Conservation (phyloP, 75 land plant genomes). For the Isoetes taiwanensis region DNA sequence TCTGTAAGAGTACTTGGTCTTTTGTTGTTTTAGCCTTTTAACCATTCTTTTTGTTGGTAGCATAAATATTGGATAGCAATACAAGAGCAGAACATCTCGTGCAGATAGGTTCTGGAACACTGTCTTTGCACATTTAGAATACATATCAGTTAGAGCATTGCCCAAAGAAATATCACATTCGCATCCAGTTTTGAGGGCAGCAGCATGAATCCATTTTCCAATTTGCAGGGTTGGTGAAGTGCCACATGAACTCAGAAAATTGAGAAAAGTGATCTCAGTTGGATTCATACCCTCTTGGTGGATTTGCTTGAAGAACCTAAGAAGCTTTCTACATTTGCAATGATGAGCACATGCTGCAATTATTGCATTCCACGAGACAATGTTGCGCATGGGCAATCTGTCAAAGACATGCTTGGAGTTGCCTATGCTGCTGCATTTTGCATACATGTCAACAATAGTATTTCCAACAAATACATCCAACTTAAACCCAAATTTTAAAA, state of each 20-base stretch:
- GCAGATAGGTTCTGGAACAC: no score
- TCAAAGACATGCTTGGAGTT: no score
- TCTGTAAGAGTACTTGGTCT: no score
- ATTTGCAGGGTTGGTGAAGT: conserved; percentile 23
- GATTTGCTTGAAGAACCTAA: conserved; percentile 21
- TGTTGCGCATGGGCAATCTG: no score
- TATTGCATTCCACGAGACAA: no score
- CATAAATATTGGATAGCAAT: no score
- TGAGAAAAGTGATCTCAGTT: conserved; percentile 27
- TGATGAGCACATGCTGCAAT: conserved; percentile 22
- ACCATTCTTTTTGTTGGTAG: no score
- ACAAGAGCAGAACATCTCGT: no score
- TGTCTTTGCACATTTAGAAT: conserved; percentile 40
- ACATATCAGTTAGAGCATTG: conserved; percentile 39
- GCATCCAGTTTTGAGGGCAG: conserved; percentile 7
- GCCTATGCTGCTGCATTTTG: no score
- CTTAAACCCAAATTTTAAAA: conserved; percentile 12
- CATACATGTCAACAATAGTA: conserved; percentile 38
- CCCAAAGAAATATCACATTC: conserved; percentile 16
- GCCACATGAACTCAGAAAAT: conserved; percentile 31
- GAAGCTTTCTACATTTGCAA: conserved; percentile 17
- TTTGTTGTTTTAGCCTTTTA: no score
- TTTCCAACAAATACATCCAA: conserved; percentile 29
- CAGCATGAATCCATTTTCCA: conserved; percentile 26
- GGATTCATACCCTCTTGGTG: conserved; percentile 22